These are phyloP conservation scores for Penicillium macrosclerotiorum DNA, from an alignment of 495 filamentous ascomycete species.

Conservation along the genomic window DNA sequence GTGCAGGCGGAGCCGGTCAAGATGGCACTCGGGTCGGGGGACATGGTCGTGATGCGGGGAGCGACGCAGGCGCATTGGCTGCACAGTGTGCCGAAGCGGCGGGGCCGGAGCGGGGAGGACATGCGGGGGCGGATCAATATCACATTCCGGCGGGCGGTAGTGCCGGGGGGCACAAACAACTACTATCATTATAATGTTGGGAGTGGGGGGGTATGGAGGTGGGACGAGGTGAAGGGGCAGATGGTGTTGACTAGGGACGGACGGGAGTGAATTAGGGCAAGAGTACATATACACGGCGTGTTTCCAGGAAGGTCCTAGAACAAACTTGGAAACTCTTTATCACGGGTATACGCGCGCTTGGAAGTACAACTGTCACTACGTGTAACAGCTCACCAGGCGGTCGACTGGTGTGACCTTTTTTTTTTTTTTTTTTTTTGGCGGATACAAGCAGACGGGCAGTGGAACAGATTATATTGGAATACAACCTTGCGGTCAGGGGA, in stretches of 20 bases:
- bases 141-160: conserved; percentile 64
- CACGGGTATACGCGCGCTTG: no score
- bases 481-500: no score
- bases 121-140: conserved; percentile 69
- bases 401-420: no score
- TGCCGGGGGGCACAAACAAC: conserved; percentile 67
- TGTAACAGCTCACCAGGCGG: no score
- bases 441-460: no score
- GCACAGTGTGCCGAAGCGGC: conserved; percentile 72
- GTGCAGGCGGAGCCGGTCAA: conserved; percentile 47
- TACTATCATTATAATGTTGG: conserved; percentile 77
- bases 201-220: conserved; percentile 57
- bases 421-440: no score
- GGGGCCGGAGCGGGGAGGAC: conserved; percentile 43
- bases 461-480: no score
- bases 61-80: conserved; percentile 68
- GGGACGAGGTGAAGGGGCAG: conserved; percentile 52
- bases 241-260: conserved; percentile 40
- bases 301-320: no score
- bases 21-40: conserved; percentile 58
- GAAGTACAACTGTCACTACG: no score
- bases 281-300: no score
- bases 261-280: not conserved
- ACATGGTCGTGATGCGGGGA: conserved; percentile 72
- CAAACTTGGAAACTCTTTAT: no score